A percentile compares a stretch with the other conserved stretches of the same genome.
phyloP scores from a whole-genome alignment of 202 grass and related monocot species.

The Schoenoplectus tabernaemontani region DNA sequence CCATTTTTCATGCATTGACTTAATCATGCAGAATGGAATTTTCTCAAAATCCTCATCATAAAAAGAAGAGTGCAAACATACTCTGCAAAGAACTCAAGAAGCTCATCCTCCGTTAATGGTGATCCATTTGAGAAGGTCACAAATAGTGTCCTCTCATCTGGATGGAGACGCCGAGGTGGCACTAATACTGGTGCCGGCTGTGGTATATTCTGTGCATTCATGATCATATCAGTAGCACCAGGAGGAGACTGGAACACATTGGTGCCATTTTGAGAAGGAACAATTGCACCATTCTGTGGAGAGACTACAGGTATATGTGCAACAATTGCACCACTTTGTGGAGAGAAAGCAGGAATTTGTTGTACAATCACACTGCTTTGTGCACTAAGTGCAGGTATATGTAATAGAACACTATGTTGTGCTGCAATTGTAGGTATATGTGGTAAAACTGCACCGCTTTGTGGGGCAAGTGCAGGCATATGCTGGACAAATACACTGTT shows the following conservation, averaged over 20 bases:
- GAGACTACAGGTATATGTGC: not conserved
- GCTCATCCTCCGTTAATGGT: not conserved
- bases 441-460: not conserved
- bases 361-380: not conserved
- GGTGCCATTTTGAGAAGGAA: conserved; percentile 6
- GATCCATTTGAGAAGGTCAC: conserved; percentile 23
- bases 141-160: conserved; percentile 22
- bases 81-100: not conserved
- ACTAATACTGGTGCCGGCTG: not conserved
- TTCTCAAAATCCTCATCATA: not conserved
- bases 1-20: not conserved
- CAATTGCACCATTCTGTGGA: not conserved
- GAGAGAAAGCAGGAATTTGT: not conserved
- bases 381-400: not conserved
- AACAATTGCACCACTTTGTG: not conserved
- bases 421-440: not conserved
- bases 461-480: not conserved
- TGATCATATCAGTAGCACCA: not conserved
- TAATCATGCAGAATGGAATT: not conserved
- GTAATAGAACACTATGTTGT: not conserved
- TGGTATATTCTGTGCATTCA: not conserved
- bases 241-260: not conserved
- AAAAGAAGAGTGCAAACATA: conserved; percentile 7
- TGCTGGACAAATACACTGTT: not conserved
- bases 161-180: conserved; percentile 4